A percentile compares a stretch with the other conserved stretches of the same genome.
phyloP scores from a whole-genome alignment of 768 basidiomycete genomes.

The Coprinopsis marcescibilis region DNA sequence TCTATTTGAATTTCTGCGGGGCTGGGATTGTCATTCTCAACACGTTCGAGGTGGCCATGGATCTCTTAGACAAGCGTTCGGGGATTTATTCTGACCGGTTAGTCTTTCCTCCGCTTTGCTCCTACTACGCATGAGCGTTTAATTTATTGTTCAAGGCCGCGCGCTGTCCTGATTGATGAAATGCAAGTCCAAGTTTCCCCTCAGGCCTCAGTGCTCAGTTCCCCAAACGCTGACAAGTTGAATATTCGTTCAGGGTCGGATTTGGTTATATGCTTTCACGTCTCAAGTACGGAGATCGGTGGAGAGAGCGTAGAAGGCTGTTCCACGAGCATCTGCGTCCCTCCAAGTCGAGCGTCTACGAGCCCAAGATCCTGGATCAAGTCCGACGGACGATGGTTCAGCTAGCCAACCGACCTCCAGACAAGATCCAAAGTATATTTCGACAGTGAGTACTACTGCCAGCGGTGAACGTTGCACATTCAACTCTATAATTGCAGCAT shows the following conservation, averaged over 20 bases:
- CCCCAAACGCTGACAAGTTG: not conserved
- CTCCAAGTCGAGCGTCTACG: not conserved
- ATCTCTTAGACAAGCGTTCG: constrained; percentile 12
- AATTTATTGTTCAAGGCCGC: not conserved
- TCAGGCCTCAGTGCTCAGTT: no score
- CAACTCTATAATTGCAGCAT: not conserved
- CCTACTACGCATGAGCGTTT: not conserved
- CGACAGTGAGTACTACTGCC: not conserved
- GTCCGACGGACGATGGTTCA: not conserved
- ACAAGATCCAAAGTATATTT: not conserved
- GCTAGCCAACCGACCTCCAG: not conserved
- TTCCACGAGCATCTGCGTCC: not conserved
- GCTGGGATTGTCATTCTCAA: constrained; percentile 6
- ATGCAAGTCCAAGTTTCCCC: not conserved
- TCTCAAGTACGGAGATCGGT: not conserved
- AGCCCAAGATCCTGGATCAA: not conserved
- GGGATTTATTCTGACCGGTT: constrained; percentile 9
- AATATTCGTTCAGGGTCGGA: not conserved
- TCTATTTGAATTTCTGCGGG: constrained; percentile 5
- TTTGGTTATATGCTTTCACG: not conserved
- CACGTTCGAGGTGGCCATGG: constrained; percentile 4
- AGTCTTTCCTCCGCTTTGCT: not conserved
- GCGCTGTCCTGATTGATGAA: not conserved
- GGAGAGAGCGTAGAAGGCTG: not conserved
- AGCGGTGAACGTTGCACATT: not conserved